phyloP scores from a whole-genome alignment of 1,139 yeast genomes.

The Yamadazyma conglobata region DNA sequence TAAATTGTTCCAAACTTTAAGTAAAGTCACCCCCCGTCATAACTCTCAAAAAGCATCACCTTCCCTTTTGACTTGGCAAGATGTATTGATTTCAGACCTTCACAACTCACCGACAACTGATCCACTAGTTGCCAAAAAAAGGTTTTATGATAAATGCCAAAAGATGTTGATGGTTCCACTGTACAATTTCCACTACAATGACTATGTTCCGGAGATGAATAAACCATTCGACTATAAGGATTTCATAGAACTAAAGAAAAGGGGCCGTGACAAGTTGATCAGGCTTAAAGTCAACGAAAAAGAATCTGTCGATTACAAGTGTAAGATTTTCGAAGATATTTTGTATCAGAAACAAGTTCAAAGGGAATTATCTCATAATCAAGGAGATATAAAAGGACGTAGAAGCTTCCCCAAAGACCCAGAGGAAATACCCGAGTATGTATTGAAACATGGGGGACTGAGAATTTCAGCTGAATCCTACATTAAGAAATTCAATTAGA shows the following conservation, averaged over 20 bases:
- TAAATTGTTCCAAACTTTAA: constrained; percentile 4
- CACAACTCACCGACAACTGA: constrained; percentile 1
- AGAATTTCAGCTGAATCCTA: constrained; percentile 10
- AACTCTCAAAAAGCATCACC: neutral
- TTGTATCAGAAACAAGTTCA: constrained; percentile 1
- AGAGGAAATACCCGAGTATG: constrained; percentile 5
- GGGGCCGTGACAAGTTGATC: neutral
- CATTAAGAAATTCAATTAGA: constrained; percentile 5
- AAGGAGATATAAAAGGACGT: constrained; percentile 7
- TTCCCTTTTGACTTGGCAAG: constrained; percentile 13
- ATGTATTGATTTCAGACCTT: constrained; percentile 12
- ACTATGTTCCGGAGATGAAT: constrained; percentile 6
- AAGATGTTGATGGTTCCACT: constrained; percentile 9
- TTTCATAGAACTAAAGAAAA: constrained; percentile 3
- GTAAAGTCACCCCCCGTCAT: neutral
- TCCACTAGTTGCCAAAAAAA: constrained; percentile 1
- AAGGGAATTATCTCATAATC: constrained; percentile 8
- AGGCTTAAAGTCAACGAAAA: constrained; percentile 4
- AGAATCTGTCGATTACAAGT: constrained; percentile 5
- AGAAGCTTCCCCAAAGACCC: constrained; percentile 1
- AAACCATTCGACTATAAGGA: constrained; percentile 6
- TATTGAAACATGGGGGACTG: constrained; percentile 9
- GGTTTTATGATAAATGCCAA: constrained; percentile 11
- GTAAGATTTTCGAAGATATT: constrained; percentile 6
- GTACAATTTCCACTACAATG: constrained; percentile 10